phyloP scores from a whole-genome alignment of 345 rosid genomes.

The Carallia pectinifolia region DNA sequence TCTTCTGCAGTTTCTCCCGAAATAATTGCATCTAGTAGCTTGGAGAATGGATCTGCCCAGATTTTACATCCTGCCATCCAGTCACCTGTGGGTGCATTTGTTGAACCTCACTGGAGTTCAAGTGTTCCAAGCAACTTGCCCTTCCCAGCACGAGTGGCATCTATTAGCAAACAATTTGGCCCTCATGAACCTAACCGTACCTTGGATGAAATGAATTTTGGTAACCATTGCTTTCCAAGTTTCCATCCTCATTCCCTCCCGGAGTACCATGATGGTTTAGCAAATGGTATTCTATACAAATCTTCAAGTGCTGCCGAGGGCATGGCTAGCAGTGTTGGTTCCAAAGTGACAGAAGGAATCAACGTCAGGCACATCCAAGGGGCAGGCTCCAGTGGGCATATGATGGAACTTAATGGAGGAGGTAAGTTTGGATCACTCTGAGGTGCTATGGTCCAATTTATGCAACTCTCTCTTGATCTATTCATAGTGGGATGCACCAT shows the following conservation, averaged over 20 bases:
- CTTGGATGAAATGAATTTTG: slow-evolving; percentile 56
- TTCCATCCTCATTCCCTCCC: slow-evolving; percentile 83
- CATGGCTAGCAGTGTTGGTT: slow-evolving; percentile 35
- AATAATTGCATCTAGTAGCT: slow-evolving; percentile 17
- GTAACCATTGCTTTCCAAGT: slow-evolving; percentile 45
- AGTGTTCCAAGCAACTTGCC: slow-evolving; percentile 69
- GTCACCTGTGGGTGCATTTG: slow-evolving; percentile 20
- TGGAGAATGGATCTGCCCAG: slow-evolving; percentile 16
- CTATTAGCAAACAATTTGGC: slow-evolving; percentile 58
- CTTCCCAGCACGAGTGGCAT: slow-evolving; percentile 51
- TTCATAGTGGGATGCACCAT: no score
- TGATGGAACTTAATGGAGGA: slow-evolving; percentile 41
- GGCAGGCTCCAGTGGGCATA: slow-evolving; percentile 43
- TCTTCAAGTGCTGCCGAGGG: slow-evolving; percentile 37
- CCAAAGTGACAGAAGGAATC: slow-evolving; percentile 44
- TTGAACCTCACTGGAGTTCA: slow-evolving; percentile 30
- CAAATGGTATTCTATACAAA: slow-evolving; percentile 54
- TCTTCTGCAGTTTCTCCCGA: slow-evolving; percentile 39
- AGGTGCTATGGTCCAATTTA: slow-evolving; percentile 7
- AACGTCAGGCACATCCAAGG: slow-evolving; percentile 51
- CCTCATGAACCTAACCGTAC: slow-evolving; percentile 49
- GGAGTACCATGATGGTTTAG: slow-evolving; percentile 62
- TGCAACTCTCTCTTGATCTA: not conserved
- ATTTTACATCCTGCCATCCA: slow-evolving; percentile 13
- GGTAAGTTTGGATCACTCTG: slow-evolving; percentile 33